phyloP scores from a whole-genome alignment of 805 yeast species.

The Wickerhamomyces chaumierensis region DNA sequence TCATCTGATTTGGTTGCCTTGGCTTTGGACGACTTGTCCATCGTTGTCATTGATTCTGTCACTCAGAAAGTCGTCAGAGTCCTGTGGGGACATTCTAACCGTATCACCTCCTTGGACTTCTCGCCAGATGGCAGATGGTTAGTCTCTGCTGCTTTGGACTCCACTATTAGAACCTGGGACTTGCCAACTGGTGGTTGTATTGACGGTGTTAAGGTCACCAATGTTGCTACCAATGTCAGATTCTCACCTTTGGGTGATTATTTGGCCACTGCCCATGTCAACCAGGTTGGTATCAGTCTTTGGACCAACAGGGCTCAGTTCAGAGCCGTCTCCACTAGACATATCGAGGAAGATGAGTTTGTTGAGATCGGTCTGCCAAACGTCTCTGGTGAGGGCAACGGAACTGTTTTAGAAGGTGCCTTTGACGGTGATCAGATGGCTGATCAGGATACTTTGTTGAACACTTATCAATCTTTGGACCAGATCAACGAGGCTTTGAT shows the following conservation, averaged over 20 bases:
- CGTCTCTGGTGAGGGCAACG: conserved; percentile 68
- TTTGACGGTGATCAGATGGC: conserved; percentile 18
- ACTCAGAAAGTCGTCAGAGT: conserved; percentile 80
- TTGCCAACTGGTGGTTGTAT: conserved; percentile 94
- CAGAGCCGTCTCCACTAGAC: conserved; percentile 61
- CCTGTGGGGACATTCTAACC: conserved; percentile 79
- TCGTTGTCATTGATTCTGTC: conserved; percentile 70
- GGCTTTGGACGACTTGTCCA: conserved; percentile 76
- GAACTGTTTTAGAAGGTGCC: conserved; percentile 33
- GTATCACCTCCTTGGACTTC: conserved; percentile 81
- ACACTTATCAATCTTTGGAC: conserved; percentile 38
- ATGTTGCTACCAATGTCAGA: conserved; percentile 70
- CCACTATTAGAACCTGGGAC: conserved; percentile 93
- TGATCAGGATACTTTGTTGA: conserved; percentile 20
- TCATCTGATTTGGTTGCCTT: conserved; percentile 78
- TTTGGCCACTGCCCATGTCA: conserved; percentile 86
- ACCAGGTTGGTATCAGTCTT: conserved; percentile 77
- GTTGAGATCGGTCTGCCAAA: conserved; percentile 55
- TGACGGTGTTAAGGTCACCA: conserved; percentile 73
- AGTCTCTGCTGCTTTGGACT: conserved; percentile 70
- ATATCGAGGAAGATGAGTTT: conserved; percentile 67
- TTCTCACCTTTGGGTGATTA: conserved; percentile 84
- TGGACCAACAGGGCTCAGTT: conserved; percentile 93
- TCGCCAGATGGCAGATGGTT: conserved; percentile 96
- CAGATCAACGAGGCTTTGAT: conserved; percentile 55